Conservation (phyloP, 495 filamentous ascomycete genomes). For the Chaetomidium leptoderma region DNA sequence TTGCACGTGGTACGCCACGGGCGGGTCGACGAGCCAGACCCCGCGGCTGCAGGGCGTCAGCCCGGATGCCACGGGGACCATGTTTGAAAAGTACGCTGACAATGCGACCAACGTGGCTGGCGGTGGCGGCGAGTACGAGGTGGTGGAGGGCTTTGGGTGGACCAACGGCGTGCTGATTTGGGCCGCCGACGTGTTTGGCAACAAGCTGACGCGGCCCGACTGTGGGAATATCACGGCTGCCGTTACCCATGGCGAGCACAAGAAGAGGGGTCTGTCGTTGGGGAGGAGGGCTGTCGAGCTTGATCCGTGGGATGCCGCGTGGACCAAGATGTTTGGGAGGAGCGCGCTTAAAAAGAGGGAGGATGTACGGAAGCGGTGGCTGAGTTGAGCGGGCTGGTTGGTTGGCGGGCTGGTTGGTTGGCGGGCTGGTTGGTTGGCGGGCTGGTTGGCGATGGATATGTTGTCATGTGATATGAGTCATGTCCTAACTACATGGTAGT, state of each 20-base stretch:
- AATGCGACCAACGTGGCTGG: slow-evolving; percentile 45
- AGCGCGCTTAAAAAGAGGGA: neutral
- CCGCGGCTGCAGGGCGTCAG: slow-evolving; percentile 41
- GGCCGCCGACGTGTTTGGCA: slow-evolving; percentile 44
- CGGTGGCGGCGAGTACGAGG: slow-evolving; percentile 48
- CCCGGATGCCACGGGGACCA: slow-evolving; percentile 36
- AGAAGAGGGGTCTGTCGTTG: slow-evolving; percentile 7
- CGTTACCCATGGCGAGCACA: slow-evolving; percentile 21
- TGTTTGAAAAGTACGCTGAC: slow-evolving; percentile 52
- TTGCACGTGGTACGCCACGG: slow-evolving; percentile 50
- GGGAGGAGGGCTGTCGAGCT: slow-evolving; percentile 41
- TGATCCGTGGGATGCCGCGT: slow-evolving; percentile 35
- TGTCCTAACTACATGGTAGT: neutral
- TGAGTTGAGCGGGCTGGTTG: neutral
- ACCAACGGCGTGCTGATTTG: slow-evolving; percentile 51
- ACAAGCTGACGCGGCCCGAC: slow-evolving; percentile 38
- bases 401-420: neutral
- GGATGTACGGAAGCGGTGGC: slow-evolving; percentile 1
- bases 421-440: neutral
- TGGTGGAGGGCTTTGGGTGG: slow-evolving; percentile 53
- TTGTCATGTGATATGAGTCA: neutral
- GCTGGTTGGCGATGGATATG: too few species aligned
- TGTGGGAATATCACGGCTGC: slow-evolving; percentile 43
- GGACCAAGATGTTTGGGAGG: slow-evolving; percentile 38
- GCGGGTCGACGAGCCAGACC: slow-evolving; percentile 41